These are phyloP conservation scores for Croton setiger DNA, from an alignment of 441 rosid genomes.

Conservation along the genomic window DNA sequence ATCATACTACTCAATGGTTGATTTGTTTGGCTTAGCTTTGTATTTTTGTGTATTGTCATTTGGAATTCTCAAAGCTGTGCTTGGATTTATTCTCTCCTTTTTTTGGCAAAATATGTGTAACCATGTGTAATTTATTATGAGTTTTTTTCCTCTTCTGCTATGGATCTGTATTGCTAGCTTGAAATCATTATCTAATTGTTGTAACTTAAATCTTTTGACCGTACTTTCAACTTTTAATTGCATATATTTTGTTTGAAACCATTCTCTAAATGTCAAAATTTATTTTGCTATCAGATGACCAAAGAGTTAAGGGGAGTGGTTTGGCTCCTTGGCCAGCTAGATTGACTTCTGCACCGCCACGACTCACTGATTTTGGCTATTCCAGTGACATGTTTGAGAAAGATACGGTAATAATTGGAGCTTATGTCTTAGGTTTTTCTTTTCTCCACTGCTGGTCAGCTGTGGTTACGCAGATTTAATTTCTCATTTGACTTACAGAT, in stretches of 20 bases:
- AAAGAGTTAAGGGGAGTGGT: slow-evolving; percentile 75
- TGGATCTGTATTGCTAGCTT: neutral
- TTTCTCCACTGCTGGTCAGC: neutral
- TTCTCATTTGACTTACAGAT: neutral
- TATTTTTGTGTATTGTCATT: neutral
- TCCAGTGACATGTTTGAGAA: slow-evolving; percentile 70
- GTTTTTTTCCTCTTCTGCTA: neutral
- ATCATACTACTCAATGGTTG: neutral
- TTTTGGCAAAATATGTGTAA: neutral
- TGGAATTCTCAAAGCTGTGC: neutral
- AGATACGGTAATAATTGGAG: slow-evolving; percentile 53
- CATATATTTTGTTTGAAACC: neutral
- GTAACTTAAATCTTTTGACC: slow-evolving; percentile 27
- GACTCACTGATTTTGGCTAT: slow-evolving; percentile 92
- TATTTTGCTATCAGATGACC: slow-evolving; percentile 54
- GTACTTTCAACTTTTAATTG: neutral
- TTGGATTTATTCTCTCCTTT: neutral
- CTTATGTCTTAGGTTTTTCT: neutral
- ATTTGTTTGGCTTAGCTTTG: neutral
- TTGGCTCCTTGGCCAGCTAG: slow-evolving; percentile 99
- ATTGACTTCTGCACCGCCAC: slow-evolving; percentile 71
- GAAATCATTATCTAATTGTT: neutral
- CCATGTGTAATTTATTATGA: neutral
- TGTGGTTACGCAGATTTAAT: neutral
- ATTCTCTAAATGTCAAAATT: neutral